Evolutionary conservation across 2,329 filamentous ascomycete genomes (phyloP).

Genomic region (Penicillium hordei): DNA sequence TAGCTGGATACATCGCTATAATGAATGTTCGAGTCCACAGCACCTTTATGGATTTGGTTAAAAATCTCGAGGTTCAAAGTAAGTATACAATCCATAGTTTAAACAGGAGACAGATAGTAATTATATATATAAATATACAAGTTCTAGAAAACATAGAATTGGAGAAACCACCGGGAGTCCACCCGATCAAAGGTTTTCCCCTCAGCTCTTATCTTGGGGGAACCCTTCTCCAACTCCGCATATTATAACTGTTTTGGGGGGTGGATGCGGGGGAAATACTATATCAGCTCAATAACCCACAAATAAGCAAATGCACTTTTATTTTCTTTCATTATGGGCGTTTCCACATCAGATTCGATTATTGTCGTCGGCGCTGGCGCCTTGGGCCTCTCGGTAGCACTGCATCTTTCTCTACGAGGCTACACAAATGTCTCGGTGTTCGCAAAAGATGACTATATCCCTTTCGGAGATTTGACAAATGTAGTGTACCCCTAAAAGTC

Average conservation of each 20-base stretch:
- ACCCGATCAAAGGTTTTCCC: conserved; percentile 4
- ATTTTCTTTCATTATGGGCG: conserved; percentile 16
- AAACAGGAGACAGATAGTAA: not conserved
- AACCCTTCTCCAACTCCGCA: conserved; percentile 11
- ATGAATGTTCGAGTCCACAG: not conserved
- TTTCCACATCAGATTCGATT: conserved; percentile 13
- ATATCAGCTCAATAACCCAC: conserved; percentile 12
- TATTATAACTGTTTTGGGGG: conserved; percentile 7
- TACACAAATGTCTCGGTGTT: conserved; percentile 9
- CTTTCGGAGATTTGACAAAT: conserved; percentile 4
- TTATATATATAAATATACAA: not conserved
- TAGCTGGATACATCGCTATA: not conserved
- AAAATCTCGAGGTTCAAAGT: not conserved
- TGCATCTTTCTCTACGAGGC: conserved; percentile 6
- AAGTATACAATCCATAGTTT: not conserved
- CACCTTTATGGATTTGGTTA: not conserved
- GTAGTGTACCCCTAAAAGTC: not conserved
- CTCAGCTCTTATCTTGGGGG: conserved; percentile 4
- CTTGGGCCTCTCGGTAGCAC: conserved; percentile 12
- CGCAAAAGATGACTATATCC: not conserved
- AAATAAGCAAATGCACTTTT: not conserved
- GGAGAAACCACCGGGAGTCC: not conserved
- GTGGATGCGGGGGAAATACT: conserved; percentile 9
- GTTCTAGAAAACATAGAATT: not conserved
- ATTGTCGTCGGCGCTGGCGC: conserved; percentile 11